Base-by-base conservation (phyloP, 192 early-diverging fungal genomes). In the Funneliformis mosseae region DNA sequence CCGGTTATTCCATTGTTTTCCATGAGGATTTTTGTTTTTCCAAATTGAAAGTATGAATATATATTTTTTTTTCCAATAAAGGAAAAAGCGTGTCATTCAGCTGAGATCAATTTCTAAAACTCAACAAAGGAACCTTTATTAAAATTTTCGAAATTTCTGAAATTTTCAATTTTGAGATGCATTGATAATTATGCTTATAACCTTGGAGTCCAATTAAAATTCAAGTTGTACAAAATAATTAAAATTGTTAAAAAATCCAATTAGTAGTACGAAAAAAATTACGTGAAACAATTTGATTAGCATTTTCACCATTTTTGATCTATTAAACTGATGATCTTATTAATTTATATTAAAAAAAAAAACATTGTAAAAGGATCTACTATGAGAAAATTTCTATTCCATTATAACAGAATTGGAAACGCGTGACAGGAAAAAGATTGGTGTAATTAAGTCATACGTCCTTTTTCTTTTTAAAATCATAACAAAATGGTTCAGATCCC, bases 161-260 rank as follows among this genome's bases (percentile, higher is more conserved):
- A n/a, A n/a, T n/a, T n/a, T n/a, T 55, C 16, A 14, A 55, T 21
- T 55, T 55, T 55, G 50, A 55, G 50, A 55, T 55, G 18, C 50
- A 55, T 55, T 55, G 50, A 55, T 55, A 55, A 55, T 48, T 55
- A 55, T 55, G 50, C 50, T 55, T 55, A 55, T 55, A 55, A 55
- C 50, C 21, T 6, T 1, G 50, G 21, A 45, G 6, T 55, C 50
- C 50, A 55, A 55, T 55, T 55, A 55, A 1, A 45, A 45, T 45
- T 45, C 9, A 45, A 43, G 16, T 4, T 50, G 12, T 50, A 55
- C 18, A 55, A 55, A 55, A 55, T 18, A 18, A 55, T 48, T 46
- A 16, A 16, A 50, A 50, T 16, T 55, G 14, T 12, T 55, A 55
- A 55, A 55, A 55, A 55, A 21, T 55, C 50, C 50, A 55, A 55